These are phyloP conservation scores for Gremmenia infestans DNA, from an alignment of 2,329 filamentous ascomycete genomes.

Conservation along the genomic window DNA sequence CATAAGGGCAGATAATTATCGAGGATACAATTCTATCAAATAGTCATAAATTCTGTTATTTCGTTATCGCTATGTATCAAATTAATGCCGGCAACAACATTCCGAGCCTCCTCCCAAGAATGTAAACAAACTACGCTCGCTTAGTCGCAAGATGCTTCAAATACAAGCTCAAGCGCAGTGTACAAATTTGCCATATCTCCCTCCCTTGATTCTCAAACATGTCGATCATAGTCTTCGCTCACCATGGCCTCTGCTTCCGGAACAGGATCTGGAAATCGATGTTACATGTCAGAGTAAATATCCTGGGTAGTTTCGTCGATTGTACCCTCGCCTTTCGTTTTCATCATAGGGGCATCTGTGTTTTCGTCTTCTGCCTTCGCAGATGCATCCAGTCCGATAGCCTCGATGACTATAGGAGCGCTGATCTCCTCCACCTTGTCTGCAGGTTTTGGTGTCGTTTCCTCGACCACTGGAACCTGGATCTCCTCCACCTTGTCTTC, in stretches of 20 bases:
- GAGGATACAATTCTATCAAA: neutral
- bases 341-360: neutral
- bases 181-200: neutral
- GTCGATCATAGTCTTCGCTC: neutral
- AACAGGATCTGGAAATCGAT: neutral
- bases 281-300: neutral
- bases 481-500: neutral
- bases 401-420: neutral
- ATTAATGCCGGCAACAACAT: neutral
- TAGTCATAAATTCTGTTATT: neutral
- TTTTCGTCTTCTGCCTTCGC: neutral
- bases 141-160: neutral
- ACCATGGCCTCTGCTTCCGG: neutral
- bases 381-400: neutral
- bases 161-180: neutral
- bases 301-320: neutral
- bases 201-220: neutral
- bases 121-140: neutral
- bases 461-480: neutral
- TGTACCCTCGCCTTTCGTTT: neutral
- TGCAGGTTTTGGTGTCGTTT: neutral
- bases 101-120: neutral
- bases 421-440: neutral
- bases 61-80: neutral
- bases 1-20: too few species aligned